phyloP scores from a whole-genome alignment of 768 basidiomycete genomes.

The Tricholoma flavovirens region DNA sequence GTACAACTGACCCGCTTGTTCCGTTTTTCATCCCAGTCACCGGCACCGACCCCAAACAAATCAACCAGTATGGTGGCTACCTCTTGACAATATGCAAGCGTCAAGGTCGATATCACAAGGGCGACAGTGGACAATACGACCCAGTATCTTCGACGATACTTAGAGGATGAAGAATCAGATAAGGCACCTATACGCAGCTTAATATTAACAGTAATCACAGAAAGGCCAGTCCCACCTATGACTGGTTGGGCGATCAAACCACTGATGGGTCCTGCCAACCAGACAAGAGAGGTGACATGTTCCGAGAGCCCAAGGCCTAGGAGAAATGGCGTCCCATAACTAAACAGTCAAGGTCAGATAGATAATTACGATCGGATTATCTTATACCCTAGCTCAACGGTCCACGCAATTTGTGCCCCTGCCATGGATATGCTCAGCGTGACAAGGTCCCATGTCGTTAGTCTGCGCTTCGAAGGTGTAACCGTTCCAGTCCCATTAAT shows the following conservation, averaged over 20 bases:
- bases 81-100: conserved; percentile 77
- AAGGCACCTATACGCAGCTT: conserved; percentile 65
- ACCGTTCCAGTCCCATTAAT: conserved; percentile 15
- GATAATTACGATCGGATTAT: background rate
- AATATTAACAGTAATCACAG: conserved; percentile 24
- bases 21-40: conserved; percentile 83
- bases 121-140: conserved; percentile 82
- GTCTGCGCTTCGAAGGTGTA: conserved; percentile 28
- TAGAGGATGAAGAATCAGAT: conserved; percentile 89
- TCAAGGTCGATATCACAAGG: conserved; percentile 70
- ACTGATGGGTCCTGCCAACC: conserved; percentile 93
- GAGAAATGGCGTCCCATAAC: conserved; percentile 95
- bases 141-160: conserved; percentile 90
- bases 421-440: conserved; percentile 89
- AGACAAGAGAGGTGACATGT: conserved; percentile 88
- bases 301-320: conserved; percentile 68
- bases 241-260: conserved; percentile 96
- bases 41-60: conserved; percentile 64
- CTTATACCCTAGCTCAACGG: conserved; percentile 87
- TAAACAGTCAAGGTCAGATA: conserved; percentile 26
- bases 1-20: conserved; percentile 44
- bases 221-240: conserved; percentile 58
- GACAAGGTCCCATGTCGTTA: conserved; percentile 67
- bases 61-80: conserved; percentile 74
- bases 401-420: conserved; percentile 94